phyloP scores from a whole-genome alignment of 768 basidiomycete species.

The Tylopilus intermedius region DNA sequence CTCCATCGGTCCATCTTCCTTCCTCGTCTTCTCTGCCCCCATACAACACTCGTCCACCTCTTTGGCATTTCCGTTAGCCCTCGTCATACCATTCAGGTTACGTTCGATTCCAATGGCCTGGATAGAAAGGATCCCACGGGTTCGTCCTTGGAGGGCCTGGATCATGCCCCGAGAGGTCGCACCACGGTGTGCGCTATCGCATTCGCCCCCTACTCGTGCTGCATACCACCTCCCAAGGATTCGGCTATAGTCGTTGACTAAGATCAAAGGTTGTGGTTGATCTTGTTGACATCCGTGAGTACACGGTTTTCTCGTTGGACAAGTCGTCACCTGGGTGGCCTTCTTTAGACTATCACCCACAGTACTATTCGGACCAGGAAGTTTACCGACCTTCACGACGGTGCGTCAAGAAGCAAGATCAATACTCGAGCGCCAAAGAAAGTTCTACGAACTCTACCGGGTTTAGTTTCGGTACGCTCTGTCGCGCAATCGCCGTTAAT shows the following conservation, averaged over 20 bases:
- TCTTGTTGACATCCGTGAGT: slow-evolving; percentile 28
- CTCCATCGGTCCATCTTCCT: slow-evolving; percentile 85
- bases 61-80: too few species aligned
- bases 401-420: slow-evolving; percentile 20
- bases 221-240: slow-evolving; percentile 60
- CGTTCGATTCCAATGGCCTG: slow-evolving; percentile 38
- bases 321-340: not conserved
- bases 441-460: slow-evolving; percentile 8
- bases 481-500: not conserved
- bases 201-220: slow-evolving; percentile 39
- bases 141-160: slow-evolving; percentile 32
- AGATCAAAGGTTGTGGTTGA: slow-evolving; percentile 21
- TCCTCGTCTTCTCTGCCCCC: slow-evolving; percentile 92
- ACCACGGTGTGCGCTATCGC: slow-evolving; percentile 39
- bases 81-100: slow-evolving; percentile 57
- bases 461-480: slow-evolving; percentile 17
- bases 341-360: slow-evolving; percentile 32
- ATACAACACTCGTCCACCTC: slow-evolving; percentile 81
- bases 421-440: not conserved
- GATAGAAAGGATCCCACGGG: slow-evolving; percentile 17
- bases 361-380: slow-evolving; percentile 32
- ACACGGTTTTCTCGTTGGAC: not conserved
- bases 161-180: slow-evolving; percentile 40
- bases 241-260: slow-evolving; percentile 14
- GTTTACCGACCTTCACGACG: slow-evolving; percentile 36